Evolutionary conservation across 768 basidiomycete species (phyloP), one percentile per base, ranked within the genome.

Genomic region (Lyophyllum decastes): DNA sequence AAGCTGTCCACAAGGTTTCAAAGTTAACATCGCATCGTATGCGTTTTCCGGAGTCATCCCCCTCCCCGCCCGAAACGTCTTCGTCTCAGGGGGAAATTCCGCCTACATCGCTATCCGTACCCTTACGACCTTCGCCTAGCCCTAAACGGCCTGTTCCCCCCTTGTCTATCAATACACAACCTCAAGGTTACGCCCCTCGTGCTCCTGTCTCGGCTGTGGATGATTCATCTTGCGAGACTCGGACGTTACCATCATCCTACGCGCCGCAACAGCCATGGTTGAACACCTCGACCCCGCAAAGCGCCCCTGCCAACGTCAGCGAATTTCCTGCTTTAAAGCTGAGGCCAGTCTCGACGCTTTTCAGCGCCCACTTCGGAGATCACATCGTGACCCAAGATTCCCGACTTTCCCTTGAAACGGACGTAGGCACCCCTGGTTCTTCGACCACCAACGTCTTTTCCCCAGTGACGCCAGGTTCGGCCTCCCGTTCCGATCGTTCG

Each of bases 291-390:
- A 55, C 65, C 24, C 78, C 87, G 1, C 81, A 80, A 61, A 90
- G 87, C 64, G 89, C 89, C 25, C 90, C 90, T 2, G 78, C 89
- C 21, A 76, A 81, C 45, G 77, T 83, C 9, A 72, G 79, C 0
- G 82, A 84, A 51, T 93, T 92, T 64, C 79, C 87, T 11, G 74
- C 82, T 2, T 78, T 94, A 47, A 85, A 83, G 64, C 72, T 94
- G 51, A 82, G 92, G 16, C 91, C 91, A 2, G 77, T 92, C 17
- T 93, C 92, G 21, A 84, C 86, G 1, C 75, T 87, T 43, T 94
- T 94, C 69, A 88, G 88, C 65, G 74, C 83, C 10, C 84, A 89
- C 25, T 89, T 92, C 64, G 76, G 80, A 9, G 79, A 81, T 27
- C 77, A 81, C 49, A 71, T 83, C 33, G 70, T 79, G 6, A 54